phyloP scores from a whole-genome alignment of 495 filamentous ascomycete genomes.

The Gamarada debralockiae region DNA sequence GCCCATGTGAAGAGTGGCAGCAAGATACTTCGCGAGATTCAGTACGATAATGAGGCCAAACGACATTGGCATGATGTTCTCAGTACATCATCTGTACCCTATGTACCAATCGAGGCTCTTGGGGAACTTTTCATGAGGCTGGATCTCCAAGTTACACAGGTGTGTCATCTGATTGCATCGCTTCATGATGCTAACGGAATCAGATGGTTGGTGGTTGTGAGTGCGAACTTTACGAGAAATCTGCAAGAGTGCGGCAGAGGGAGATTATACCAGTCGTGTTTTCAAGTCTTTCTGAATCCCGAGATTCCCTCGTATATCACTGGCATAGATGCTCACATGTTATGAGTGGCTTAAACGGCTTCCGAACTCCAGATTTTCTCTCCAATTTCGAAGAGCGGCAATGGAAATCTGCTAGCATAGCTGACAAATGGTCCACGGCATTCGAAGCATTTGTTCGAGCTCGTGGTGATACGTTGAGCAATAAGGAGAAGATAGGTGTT shows the following conservation, averaged over 20 bases:
- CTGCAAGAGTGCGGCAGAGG: neutral
- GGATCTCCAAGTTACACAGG: conserved; percentile 9
- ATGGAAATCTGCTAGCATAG: neutral
- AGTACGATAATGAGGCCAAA: conserved; percentile 9
- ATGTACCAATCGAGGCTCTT: conserved; percentile 10
- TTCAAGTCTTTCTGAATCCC: conserved; percentile 1
- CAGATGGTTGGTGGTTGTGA: conserved; percentile 13
- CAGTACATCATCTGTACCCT: neutral
- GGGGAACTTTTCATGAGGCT: conserved; percentile 11
- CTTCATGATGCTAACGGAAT: neutral
- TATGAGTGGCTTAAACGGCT: neutral
- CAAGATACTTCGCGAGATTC: conserved; percentile 29
- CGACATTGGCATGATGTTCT: conserved; percentile 5
- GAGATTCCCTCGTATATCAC: conserved; percentile 7
- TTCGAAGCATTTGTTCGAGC: neutral
- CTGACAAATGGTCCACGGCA: conserved; percentile 5
- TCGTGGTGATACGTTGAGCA: neutral
- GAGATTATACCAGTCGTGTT: conserved; percentile 2
- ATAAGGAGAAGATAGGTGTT: neutral
- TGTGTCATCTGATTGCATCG: neutral
- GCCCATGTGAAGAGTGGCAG: conserved; percentile 44
- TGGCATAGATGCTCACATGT: neutral
- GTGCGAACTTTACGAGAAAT: conserved; percentile 4
- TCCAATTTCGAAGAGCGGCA: neutral
- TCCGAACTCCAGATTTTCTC: neutral